Evolutionary conservation across 164 flowering plant genomes (phyloP), one percentile per base, ranked within the genome.

Genomic region (Taxillus chinensis): DNA sequence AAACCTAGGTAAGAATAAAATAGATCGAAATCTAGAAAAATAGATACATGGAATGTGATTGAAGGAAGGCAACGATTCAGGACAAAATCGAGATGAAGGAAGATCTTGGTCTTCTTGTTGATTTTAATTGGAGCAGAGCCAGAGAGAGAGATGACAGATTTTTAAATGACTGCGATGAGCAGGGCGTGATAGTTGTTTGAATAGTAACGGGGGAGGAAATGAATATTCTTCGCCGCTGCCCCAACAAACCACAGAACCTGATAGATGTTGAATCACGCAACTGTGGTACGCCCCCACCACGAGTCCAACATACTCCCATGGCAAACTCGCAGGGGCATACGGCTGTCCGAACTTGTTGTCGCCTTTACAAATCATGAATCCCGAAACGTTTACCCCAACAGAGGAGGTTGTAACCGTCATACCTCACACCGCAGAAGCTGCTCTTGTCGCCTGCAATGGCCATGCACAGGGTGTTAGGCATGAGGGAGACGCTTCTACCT

Each of bases 381-480:
- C 86, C 56, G 68, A 52, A 0, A 41, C 3, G 63, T 73, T 66
- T 39, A 87, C 12, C 2, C 93, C 96, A 64, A 64, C 96, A 95
- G 51, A 83, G 66, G 17, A 95, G 64, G 55, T 69, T 70, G 64
- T 52, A 59, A 0, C 95, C 93, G 8, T 87, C 95, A 55, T 86
- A 74, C 37, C 83, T 70, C 51, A 89, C 64, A n/a, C 86, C 99
- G 75, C 97, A 89, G 75, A 95, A 72, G 75, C 71, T 71, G 64
- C 68, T 59, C 15, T 67, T 63, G 16, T 95, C 96, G 39, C 92
- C 97, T 69, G 90, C 72, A 59, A 95, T 72, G 27, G 73, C 50
- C 11, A 78, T 71, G 74, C 72, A 95, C 3, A 95, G 86, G 57
- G 75, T 43, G 66, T 73, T 73, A 10, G 95, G 84, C 1, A 57